Base-by-base conservation (phyloP, 169 alveolate species). In the Eimeria praecox region DNA sequence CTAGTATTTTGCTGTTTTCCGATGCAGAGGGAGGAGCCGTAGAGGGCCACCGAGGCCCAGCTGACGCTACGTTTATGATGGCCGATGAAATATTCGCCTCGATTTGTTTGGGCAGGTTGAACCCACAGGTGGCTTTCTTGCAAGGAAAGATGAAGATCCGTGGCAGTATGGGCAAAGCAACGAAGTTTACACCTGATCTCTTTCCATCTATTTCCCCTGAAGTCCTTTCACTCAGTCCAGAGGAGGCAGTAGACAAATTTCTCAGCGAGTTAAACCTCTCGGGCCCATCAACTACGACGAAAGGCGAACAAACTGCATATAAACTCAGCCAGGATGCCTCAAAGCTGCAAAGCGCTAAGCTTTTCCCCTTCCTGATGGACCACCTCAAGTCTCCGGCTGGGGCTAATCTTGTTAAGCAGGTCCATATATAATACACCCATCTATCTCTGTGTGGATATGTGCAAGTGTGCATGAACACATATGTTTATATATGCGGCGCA, bases 161-260 rank as follows among this genome's bases (percentile, higher is more conserved):
- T 95, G 99, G 99, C 78, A 98, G 97, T 95, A 97, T 98, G 98
- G 98, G 97, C 69, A 97, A 97, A 89, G 99, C 99, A 75, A 97
- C 98, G 90, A 98, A 98, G 93, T 98, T 98, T 96, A 98, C 99
- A 85, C 98, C 99, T 62, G 98, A 98, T 46, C 96, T 98, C 24
- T 90, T 95, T 30, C 95, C 97, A 5, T 69, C 95, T 8, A 95
- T 95, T 20, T 0, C 96, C 82, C 40, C 40, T 33, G 95, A 62
- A 9, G 1, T 85, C 33, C 88, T 94, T 24, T 38, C 94, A 49
- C 49, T 86, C 24, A 33, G 38, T 3, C 90, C 85, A 4, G n/a
- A 42, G 4, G 35, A 52, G 40, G 95, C 95, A 42, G 95, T 89
- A 5, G 73, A 44, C 14, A 24, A 73, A 5, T 89, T 64, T 69